Evolutionary conservation across 2,329 filamentous ascomycete genomes (phyloP).

Genomic region (Sphaerulina musiva): DNA sequence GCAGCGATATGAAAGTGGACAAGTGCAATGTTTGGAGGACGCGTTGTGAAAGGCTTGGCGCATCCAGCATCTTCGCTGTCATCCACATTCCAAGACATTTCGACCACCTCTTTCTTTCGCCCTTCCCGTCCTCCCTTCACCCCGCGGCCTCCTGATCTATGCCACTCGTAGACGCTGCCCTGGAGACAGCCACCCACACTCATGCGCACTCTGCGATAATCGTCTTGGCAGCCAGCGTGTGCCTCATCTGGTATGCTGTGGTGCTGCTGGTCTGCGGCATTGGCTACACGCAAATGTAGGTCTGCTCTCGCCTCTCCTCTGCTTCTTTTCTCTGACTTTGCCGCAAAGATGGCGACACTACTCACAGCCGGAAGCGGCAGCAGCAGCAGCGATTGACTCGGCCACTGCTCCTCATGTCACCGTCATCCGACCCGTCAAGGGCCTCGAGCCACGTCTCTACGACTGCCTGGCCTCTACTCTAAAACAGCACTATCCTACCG

Average conservation of each 20-base stretch:
- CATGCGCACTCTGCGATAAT: constrained; percentile 22
- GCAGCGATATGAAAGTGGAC: not conserved
- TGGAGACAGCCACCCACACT: constrained; percentile 19
- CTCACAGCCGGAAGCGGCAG: constrained; percentile 35
- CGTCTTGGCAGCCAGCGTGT: constrained; percentile 24
- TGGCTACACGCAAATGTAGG: constrained; percentile 56
- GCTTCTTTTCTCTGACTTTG: not conserved
- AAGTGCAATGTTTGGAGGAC: not conserved
- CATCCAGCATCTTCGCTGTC: not conserved
- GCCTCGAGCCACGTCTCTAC: constrained; percentile 81
- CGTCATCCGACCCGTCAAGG: constrained; percentile 87
- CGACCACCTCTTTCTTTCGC: not conserved
- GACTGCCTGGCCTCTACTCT: constrained; percentile 87
- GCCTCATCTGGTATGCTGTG: constrained; percentile 36
- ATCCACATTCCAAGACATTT: not conserved
- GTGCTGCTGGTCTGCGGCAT: constrained; percentile 52
- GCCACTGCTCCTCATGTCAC: constrained; percentile 70
- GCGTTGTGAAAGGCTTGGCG: no score
- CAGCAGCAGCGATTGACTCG: not conserved
- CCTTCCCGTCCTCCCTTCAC: not conserved
- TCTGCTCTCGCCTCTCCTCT: constrained; percentile 5
- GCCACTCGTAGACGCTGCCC: constrained; percentile 21
- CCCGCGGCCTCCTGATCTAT: constrained; percentile 18
- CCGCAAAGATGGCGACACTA: constrained; percentile 49
- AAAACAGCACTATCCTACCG: constrained; percentile 68